These are phyloP conservation scores for Auriscalpium vulgare DNA, from an alignment of 768 basidiomycete genomes.

Conservation along the genomic window DNA sequence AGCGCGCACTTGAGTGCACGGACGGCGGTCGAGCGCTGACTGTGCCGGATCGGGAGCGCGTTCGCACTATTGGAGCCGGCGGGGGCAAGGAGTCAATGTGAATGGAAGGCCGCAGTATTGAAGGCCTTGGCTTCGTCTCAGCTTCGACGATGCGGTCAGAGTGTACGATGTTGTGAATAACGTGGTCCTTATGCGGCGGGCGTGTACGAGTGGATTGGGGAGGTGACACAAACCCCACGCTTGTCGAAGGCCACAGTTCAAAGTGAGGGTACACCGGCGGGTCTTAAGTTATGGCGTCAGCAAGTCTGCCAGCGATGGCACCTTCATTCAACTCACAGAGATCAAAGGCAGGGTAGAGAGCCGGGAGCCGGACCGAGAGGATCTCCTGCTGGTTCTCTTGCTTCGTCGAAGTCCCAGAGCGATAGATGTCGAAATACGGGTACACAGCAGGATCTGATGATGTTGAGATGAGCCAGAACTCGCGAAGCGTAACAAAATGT, in stretches of 20 bases:
- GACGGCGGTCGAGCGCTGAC: constrained; percentile 6
- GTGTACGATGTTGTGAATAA: too few relatives aligned
- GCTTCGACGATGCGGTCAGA: too few relatives aligned
- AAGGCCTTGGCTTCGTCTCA: too few relatives aligned
- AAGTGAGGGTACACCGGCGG: constrained; percentile 20
- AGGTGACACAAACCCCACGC: too few relatives aligned
- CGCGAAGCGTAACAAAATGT: not conserved
- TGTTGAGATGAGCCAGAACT: not conserved
- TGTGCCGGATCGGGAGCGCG: constrained; percentile 17
- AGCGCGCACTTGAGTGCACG: constrained; percentile 3
- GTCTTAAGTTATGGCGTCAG: constrained; percentile 7
- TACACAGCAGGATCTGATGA: constrained; percentile 12
- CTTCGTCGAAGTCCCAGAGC: not conserved
- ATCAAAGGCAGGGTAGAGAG: constrained; percentile 18
- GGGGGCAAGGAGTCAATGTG: not conserved
- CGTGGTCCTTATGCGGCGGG: too few relatives aligned
- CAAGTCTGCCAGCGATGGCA: too few relatives aligned
- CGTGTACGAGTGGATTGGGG: too few relatives aligned
- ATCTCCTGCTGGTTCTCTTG: not conserved
- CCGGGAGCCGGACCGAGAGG: not conserved
- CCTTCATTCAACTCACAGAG: constrained; percentile 15
- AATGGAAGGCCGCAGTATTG: too few relatives aligned
- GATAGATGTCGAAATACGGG: constrained; percentile 21
- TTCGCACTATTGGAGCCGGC: not conserved
- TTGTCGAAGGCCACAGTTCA: constrained; percentile 15